Conservation (phyloP, 139 green algal genomes). For the Ettlia oleoabundans region DNA sequence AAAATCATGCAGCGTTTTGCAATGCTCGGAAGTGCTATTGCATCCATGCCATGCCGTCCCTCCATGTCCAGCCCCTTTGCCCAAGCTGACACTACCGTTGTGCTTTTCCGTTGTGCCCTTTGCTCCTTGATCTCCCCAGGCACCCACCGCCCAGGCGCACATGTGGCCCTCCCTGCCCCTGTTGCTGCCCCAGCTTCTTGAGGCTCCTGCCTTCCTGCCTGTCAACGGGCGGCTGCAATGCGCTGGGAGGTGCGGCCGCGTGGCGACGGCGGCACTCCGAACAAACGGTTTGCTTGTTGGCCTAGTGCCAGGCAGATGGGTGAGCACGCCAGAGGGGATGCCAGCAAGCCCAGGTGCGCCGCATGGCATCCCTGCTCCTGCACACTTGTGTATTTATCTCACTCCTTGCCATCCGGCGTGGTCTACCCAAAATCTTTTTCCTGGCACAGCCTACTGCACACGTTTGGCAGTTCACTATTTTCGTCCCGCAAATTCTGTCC, state of each 20-base stretch:
- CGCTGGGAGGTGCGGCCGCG: neutral
- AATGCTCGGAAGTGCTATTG: neutral
- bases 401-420: too few relatives aligned
- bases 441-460: too few relatives aligned
- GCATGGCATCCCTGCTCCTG: neutral
- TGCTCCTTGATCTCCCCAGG: neutral
- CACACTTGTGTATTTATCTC: too few relatives aligned
- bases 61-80: too few relatives aligned
- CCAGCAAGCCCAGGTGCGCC: slow-evolving; percentile 8
- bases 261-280: neutral
- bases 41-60: too few relatives aligned
- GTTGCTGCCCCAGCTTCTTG: slow-evolving; percentile 13
- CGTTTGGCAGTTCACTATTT: too few relatives aligned
- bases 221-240: slow-evolving; percentile 10
- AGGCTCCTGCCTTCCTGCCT: slow-evolving; percentile 20
- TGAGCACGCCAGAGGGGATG: neutral
- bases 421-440: too few relatives aligned
- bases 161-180: slow-evolving; percentile 2
- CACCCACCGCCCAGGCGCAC: slow-evolving; percentile 29
- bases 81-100: neutral
- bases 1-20: too few relatives aligned
- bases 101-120: too few relatives aligned
- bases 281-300: neutral
- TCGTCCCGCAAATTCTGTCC: too few relatives aligned
- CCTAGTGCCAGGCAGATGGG: neutral